Conservation (phyloP, 2,329 filamentous ascomycete species). For the Furcasterigmium sp. region DNA sequence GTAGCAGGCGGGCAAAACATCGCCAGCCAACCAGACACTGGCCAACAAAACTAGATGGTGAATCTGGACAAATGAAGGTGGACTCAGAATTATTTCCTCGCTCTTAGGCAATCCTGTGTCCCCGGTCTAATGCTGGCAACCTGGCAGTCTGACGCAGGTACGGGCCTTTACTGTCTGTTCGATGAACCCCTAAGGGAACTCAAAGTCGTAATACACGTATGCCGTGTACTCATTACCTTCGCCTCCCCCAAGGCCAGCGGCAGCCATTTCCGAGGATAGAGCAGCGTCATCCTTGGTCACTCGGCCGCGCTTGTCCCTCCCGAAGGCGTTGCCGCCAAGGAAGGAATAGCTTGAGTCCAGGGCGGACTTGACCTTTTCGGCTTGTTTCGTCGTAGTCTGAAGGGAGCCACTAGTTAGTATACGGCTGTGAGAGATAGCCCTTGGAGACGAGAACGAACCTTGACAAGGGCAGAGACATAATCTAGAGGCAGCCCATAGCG, state of each 20-base stretch:
- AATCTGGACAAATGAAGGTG: too few relatives aligned
- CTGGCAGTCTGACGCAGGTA: too few relatives aligned
- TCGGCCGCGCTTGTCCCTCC: conserved; percentile 87
- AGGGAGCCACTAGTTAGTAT: conserved; percentile 2
- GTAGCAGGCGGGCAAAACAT: too few relatives aligned
- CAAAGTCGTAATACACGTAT: conserved; percentile 96
- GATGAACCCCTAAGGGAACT: conserved; percentile 48
- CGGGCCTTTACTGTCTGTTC: too few relatives aligned
- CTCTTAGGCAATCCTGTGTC: too few relatives aligned
- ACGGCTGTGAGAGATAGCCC: background rate
- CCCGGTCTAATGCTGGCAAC: too few relatives aligned
- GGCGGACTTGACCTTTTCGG: conserved; percentile 71
- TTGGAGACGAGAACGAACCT: conserved; percentile 51
- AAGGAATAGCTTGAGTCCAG: conserved; percentile 86
- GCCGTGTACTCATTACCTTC: conserved; percentile 85
- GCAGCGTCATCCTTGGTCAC: conserved; percentile 84
- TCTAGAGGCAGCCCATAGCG: conserved; percentile 89
- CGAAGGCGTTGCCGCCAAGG: conserved; percentile 90
- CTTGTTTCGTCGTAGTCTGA: conserved; percentile 77
- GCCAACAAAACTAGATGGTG: too few relatives aligned
- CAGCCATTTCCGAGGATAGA: conserved; percentile 77
- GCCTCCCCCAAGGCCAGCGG: conserved; percentile 60
- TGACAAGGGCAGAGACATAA: conserved; percentile 78
- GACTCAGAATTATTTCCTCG: too few relatives aligned
- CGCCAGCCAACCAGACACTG: too few relatives aligned